Evolutionary conservation across 495 filamentous ascomycete genomes (phyloP).

Genomic region (Xeromyces bisporus): DNA sequence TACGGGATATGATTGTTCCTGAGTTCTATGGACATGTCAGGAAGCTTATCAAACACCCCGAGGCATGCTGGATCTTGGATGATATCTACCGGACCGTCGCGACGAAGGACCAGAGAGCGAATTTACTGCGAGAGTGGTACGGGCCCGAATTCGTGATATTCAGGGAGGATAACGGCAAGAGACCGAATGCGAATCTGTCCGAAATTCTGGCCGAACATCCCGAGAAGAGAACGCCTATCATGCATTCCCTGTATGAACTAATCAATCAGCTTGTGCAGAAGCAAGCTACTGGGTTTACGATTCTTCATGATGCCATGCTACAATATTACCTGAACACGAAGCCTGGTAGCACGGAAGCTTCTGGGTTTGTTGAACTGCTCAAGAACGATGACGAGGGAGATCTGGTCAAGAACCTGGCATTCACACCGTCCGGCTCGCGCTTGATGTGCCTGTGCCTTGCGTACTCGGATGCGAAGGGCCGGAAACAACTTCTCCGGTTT

Average conservation of each 20-base stretch:
- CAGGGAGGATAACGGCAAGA: conserved; percentile 31
- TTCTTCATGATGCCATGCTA: conserved; percentile 94
- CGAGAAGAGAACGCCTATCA: conserved; percentile 70
- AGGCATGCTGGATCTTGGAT: conserved; percentile 92
- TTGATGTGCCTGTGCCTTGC: conserved; percentile 69
- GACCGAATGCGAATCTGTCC: conserved; percentile 41
- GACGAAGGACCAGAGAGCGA: conserved; percentile 64
- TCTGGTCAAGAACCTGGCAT: conserved; percentile 83
- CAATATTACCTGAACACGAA: conserved; percentile 80
- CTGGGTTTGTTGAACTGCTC: conserved; percentile 75
- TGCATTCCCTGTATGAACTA: conserved; percentile 67
- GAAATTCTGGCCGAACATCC: conserved; percentile 57
- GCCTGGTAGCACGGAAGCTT: conserved; percentile 57
- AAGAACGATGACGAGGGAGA: conserved; percentile 83
- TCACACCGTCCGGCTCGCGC: conserved; percentile 73
- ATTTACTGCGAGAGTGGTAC: conserved; percentile 88
- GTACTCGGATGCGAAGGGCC: conserved; percentile 76
- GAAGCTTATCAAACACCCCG: conserved; percentile 85
- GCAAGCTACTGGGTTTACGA: conserved; percentile 85
- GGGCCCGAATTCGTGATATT: conserved; percentile 85
- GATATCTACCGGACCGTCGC: conserved; percentile 84
- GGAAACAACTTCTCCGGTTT: conserved; percentile 68
- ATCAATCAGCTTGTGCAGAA: conserved; percentile 88
- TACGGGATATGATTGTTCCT: conserved; percentile 69
- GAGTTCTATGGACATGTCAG: conserved; percentile 90